Evolutionary conservation across 192 early-diverging fungal species (phyloP).

Genomic region (Phlyctochytrium bullatum): DNA sequence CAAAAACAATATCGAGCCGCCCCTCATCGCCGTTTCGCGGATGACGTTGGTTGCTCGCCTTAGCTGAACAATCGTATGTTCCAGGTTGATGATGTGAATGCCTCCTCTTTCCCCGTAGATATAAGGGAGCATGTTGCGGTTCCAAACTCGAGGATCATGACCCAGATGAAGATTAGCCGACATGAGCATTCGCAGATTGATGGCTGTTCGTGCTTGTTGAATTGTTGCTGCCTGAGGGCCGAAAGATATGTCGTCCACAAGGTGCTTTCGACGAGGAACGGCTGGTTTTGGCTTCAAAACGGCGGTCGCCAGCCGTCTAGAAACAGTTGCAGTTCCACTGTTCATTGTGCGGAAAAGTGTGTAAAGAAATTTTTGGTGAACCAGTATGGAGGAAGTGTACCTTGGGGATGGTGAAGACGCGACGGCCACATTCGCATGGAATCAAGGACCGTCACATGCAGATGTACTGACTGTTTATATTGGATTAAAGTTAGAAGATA

Average conservation of each 20-base stretch:
- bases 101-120: slow-evolving; percentile 87
- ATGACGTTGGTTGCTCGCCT: slow-evolving; percentile 77
- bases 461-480: too few relatives aligned
- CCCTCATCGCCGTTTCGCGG: slow-evolving; percentile 65
- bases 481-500: too few relatives aligned
- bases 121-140: slow-evolving; percentile 77
- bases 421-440: too few relatives aligned
- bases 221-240: too few relatives aligned
- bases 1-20: slow-evolving; percentile 83
- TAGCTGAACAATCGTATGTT: slow-evolving; percentile 81
- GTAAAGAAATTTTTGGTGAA: too few relatives aligned
- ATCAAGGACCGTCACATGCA: too few relatives aligned
- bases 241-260: too few relatives aligned
- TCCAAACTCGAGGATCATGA: slow-evolving; percentile 72
- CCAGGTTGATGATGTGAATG: slow-evolving; percentile 90
- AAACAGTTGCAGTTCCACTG: too few relatives aligned
- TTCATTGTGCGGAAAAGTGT: too few relatives aligned
- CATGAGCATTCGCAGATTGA: slow-evolving; percentile 34
- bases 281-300: too few relatives aligned
- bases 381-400: neutral
- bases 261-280: too few relatives aligned
- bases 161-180: slow-evolving; percentile 89
- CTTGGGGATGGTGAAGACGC: neutral
- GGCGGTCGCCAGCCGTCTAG: too few relatives aligned
- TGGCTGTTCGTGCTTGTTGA: slow-evolving; percentile 1